Conservation (phyloP, 495 filamentous ascomycete genomes). For the Hyaloscypha bicolor region DNA sequence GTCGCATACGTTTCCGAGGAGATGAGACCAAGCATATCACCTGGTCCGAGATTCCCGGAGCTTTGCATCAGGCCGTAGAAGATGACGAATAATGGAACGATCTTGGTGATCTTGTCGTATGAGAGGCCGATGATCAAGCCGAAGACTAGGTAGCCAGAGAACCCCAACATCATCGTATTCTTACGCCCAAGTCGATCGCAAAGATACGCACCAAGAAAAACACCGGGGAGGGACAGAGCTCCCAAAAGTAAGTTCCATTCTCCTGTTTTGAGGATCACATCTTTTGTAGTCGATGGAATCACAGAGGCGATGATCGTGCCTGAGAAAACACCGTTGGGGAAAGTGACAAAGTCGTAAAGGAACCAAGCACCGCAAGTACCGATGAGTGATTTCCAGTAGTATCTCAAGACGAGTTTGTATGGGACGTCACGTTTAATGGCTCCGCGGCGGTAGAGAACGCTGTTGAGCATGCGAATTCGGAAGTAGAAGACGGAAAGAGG, state of each 20-base stretch:
- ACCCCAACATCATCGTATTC: conserved; percentile 57
- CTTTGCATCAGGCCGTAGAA: conserved; percentile 57
- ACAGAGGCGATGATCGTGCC: conserved; percentile 50
- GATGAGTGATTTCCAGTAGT: conserved; percentile 52
- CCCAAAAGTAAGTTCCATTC: conserved; percentile 56
- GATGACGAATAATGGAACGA: conserved; percentile 52
- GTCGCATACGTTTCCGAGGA: conserved; percentile 55
- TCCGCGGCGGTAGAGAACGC: conserved; percentile 49
- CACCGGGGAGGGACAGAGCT: conserved; percentile 48
- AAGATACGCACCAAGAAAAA: conserved; percentile 51
- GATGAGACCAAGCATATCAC: conserved; percentile 52
- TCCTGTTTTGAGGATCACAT: conserved; percentile 39
- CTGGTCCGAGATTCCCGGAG: conserved; percentile 54
- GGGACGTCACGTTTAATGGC: conserved; percentile 51
- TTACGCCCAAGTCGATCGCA: conserved; percentile 51
- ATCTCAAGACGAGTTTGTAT: conserved; percentile 45
- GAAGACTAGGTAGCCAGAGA: conserved; percentile 52
- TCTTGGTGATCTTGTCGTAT: conserved; percentile 50
- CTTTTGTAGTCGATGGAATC: conserved; percentile 37
- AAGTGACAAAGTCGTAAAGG: conserved; percentile 51
- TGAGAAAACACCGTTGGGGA: conserved; percentile 54
- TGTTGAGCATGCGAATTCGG: conserved; percentile 54
- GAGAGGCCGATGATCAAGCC: conserved; percentile 54
- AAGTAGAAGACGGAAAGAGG: conserved; percentile 56
- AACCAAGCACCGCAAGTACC: conserved; percentile 55